Conservation (phyloP, 163 green algal species). For the Volvox carteri region DNA sequence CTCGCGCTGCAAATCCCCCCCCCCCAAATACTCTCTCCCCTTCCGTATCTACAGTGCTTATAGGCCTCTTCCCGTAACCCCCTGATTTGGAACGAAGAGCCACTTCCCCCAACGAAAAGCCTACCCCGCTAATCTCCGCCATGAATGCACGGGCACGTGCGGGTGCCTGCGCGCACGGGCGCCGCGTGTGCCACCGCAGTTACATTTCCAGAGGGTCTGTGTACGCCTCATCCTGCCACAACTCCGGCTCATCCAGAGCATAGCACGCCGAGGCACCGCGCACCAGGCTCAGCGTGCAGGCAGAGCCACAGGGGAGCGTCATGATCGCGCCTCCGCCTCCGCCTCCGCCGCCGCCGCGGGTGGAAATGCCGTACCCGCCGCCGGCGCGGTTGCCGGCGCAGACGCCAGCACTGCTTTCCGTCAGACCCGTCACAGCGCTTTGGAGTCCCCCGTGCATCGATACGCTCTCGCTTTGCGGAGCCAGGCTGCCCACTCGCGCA, state of each 20-base stretch:
- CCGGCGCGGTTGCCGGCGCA: neutral
- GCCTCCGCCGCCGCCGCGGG: neutral
- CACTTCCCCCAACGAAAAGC: too few species aligned
- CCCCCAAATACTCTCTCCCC: neutral
- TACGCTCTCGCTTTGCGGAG: neutral
- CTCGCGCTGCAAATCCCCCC: too few species aligned
- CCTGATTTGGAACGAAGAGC: too few species aligned
- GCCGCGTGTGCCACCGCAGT: neutral
- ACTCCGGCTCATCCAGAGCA: slow-evolving; percentile 1
- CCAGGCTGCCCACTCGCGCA: neutral
- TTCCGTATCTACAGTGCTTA: neutral
- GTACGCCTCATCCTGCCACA: slow-evolving; percentile 35
- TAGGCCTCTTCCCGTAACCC: too few species aligned
- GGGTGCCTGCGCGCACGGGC: too few species aligned
- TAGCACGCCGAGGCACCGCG: neutral
- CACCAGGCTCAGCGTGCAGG: neutral
- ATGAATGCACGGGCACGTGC: too few species aligned
- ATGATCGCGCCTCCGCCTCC: neutral
- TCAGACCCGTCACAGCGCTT: neutral
- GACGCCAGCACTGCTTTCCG: neutral
- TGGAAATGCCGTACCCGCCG: neutral
- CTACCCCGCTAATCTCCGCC: too few species aligned
- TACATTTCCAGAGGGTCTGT: neutral
- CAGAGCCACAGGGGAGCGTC: neutral
- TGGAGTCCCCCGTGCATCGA: neutral